These are phyloP conservation scores for Acacia pycnantha DNA, from an alignment of 331 rosid genomes.

Conservation along the genomic window DNA sequence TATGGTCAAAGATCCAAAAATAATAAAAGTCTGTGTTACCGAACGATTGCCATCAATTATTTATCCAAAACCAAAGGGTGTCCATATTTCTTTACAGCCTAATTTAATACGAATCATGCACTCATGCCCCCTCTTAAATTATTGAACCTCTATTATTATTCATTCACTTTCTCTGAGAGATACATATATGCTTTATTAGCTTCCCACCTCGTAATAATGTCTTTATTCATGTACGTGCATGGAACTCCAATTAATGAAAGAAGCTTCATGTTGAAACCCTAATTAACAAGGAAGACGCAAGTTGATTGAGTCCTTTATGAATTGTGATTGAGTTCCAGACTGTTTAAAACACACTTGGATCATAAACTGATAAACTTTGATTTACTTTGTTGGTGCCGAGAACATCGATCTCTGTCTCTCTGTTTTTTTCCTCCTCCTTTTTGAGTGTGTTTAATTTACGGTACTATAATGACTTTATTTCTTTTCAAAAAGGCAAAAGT, in stretches of 20 bases:
- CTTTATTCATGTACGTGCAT: constrained; percentile 31
- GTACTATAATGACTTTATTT: constrained; percentile 22
- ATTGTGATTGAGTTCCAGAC: background rate
- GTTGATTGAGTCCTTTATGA: background rate
- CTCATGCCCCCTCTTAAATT: constrained; percentile 24
- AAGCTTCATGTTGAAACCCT: constrained; percentile 10
- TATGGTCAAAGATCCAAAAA: constrained; percentile 50
- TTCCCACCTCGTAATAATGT: constrained; percentile 18
- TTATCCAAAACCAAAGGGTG: constrained; percentile 23
- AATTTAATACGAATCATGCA: constrained; percentile 50
- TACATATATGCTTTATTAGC: background rate
- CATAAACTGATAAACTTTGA: background rate
- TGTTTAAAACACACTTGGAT: constrained; percentile 2
- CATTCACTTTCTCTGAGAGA: constrained; percentile 33
- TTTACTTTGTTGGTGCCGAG: background rate
- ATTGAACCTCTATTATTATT: constrained; percentile 31
- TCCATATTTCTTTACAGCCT: constrained; percentile 37
- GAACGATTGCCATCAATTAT: constrained; percentile 36
- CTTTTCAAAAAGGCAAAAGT: constrained; percentile 34
- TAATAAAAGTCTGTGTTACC: constrained; percentile 12
- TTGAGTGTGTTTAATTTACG: background rate
- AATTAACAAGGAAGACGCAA: background rate
- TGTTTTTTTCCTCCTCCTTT: background rate
- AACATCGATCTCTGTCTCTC: constrained; percentile 22
- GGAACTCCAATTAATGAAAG: constrained; percentile 15